Percentiles rank a stretch among this genome's conserved stretches.
Evolutionary conservation across 2,329 filamentous ascomycete genomes (phyloP).

Genomic region (Coniochaeta ligniaria): DNA sequence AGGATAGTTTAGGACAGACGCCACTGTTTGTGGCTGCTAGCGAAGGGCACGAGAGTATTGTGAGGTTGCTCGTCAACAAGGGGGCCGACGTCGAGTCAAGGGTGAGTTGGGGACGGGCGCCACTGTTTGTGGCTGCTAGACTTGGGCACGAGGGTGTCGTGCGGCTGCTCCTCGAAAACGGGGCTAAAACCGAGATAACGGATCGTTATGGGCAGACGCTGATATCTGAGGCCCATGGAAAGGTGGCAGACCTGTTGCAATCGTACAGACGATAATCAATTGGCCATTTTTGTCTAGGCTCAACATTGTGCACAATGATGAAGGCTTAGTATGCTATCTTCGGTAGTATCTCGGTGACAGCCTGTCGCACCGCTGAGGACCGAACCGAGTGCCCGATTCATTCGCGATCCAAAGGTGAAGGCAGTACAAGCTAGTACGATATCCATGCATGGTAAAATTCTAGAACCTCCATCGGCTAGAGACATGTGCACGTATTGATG

Average conservation of each 20-base stretch:
- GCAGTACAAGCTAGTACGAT: not conserved
- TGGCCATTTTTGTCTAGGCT: not conserved
- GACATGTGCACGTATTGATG: no score
- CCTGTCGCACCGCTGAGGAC: not conserved
- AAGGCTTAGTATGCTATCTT: no score
- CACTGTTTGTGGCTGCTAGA: not conserved
- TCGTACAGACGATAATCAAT: not conserved
- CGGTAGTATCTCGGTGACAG: not conserved
- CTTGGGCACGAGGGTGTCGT: not conserved
- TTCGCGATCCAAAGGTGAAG: not conserved
- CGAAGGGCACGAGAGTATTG: not conserved
- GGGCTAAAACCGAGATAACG: not conserved
- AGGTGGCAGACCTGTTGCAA: not conserved
- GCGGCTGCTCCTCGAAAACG: not conserved
- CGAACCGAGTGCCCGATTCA: not conserved
- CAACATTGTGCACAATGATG: not conserved
- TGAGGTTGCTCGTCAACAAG: not conserved
- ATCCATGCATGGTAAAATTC: no score
- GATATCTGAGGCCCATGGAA: not conserved
- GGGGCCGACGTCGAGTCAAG: not conserved
- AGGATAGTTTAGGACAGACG: not conserved
- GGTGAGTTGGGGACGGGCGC: not conserved
- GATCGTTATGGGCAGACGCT: not conserved
- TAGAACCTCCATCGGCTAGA: no score
- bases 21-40: not conserved